Conservation (phyloP, 169 alveolate species). For the Plasmodium vinckei region DNA sequence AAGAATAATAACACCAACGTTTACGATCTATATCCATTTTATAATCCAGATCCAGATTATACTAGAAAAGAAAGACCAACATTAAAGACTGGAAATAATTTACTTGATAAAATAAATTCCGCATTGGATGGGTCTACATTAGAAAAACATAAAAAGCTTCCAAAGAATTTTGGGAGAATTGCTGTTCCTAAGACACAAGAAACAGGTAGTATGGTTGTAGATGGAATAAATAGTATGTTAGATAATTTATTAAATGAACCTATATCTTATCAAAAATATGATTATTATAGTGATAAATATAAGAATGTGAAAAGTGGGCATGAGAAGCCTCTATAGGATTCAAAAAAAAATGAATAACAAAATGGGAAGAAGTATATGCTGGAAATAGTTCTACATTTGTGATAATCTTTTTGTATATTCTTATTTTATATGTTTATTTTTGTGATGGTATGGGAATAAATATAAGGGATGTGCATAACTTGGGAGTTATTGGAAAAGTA, state of each 20-base stretch:
- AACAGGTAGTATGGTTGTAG: slow-evolving; percentile 53
- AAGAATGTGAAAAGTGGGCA: not conserved
- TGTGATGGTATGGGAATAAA: too few species aligned
- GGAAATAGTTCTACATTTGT: too few species aligned
- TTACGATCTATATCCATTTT: slow-evolving; percentile 69
- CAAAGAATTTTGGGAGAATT: slow-evolving; percentile 32
- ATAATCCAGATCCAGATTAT: slow-evolving; percentile 72
- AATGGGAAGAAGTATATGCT: not conserved
- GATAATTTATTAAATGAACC: slow-evolving; percentile 64
- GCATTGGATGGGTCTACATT: slow-evolving; percentile 62
- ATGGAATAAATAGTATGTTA: slow-evolving; percentile 56
- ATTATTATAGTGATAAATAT: slow-evolving; percentile 37
- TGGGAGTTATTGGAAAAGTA: too few species aligned
- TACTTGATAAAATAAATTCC: slow-evolving; percentile 56
- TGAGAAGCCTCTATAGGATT: not conserved
- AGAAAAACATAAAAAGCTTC: slow-evolving; percentile 65
- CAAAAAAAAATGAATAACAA: not conserved
- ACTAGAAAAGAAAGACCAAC: slow-evolving; percentile 75
- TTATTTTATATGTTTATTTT: too few species aligned
- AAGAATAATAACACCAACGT: slow-evolving; percentile 21
- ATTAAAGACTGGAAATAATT: slow-evolving; percentile 58
- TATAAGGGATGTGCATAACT: too few species aligned
- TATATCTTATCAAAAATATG: slow-evolving; percentile 45
- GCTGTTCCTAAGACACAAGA: slow-evolving; percentile 61
- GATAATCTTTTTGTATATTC: too few species aligned